Evolutionary conservation across 345 rosid species (phyloP), one percentile per base, ranked within the genome.

Genomic region (Raphanus raphanistrum): DNA sequence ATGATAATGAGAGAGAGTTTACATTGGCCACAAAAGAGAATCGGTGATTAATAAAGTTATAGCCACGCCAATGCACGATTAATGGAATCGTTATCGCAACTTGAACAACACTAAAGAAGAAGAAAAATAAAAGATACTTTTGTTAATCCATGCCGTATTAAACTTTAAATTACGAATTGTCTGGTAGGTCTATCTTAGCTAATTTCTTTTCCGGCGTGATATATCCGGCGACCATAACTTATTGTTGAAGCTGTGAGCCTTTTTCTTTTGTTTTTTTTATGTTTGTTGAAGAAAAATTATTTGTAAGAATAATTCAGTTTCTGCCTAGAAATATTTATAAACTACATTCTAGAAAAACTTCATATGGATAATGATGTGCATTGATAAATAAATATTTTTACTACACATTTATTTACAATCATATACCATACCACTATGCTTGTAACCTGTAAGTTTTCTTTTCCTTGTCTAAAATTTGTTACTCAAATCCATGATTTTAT

Each of bases 1-100:
- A 76, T 54, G 54, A 70, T 70, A 70, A 28, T 17, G 60, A 63
- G 76, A 55, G 50, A 70, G 61, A 77, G n/a, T 55, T 55, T 55
- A 70, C 71, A 77, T 71, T 64, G 80, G 80, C 80, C 80, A 77
- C 80, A 71, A 7, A 77, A 77, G 76, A 71, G 57, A 54, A 71
- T 1, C 57, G 71, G 80, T 71, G 80, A 38, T 64, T 58, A 64
- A 64, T 71, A 45, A 55, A 77, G 11, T 72, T 65, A 66, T 71
- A 2, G 52, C 43, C 76, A 78, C 73, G 17, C 68, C 72, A 65
- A 72, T 59, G 81, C 81, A 78, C 81, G 81, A 72, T 45, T 66
- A 36, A 5, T 70, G 15, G 57, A 76, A 70, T 76, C 29, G 33
- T 64, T 71, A 64, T 48, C 55, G 55, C 55, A 48, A 48, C 55